phyloP scores from a whole-genome alignment of 2,329 filamentous ascomycete species.

The Alternaria sp. region DNA sequence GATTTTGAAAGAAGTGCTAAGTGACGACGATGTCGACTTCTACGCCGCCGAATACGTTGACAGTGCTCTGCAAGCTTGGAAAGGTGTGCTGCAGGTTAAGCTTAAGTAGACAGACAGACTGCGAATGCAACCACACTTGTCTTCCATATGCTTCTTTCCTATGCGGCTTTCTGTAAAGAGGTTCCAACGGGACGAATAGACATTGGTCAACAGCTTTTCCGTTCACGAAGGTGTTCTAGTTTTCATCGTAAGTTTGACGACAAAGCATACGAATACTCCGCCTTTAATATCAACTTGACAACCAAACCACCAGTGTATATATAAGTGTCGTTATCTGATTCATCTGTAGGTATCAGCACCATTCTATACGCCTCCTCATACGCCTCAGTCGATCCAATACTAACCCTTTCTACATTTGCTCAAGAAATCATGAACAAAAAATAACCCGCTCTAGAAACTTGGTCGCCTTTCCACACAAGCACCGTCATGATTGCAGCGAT shows the following conservation, averaged over 20 bases:
- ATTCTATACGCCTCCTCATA: not conserved
- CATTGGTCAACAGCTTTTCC: not conserved
- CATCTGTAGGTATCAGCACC: not conserved
- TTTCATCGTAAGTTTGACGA: not conserved
- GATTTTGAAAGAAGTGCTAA: slow-evolving; percentile 28
- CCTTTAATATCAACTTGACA: not conserved
- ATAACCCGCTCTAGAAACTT: not conserved
- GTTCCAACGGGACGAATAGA: too few species aligned
- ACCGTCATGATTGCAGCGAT: too few species aligned
- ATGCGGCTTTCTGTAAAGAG: not conserved
- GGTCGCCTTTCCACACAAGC: not conserved
- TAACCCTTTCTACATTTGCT: not conserved
- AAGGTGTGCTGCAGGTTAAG: slow-evolving; percentile 44
- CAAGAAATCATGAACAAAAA: not conserved
- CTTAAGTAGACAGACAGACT: slow-evolving; percentile 32
- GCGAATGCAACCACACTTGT: not conserved
- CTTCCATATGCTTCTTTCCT: not conserved
- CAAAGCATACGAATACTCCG: not conserved
- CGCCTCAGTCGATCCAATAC: not conserved
- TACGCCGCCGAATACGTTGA: slow-evolving; percentile 45
- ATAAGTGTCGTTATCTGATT: not conserved
- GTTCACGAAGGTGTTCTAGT: not conserved
- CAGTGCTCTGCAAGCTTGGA: slow-evolving; percentile 41
- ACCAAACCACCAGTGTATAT: not conserved
- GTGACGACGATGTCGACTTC: slow-evolving; percentile 30